A percentile compares a stretch with the other conserved stretches of the same genome.
Evolutionary conservation across 73 alveolate species (phyloP).

Genomic region (Loxodes magnus): DNA sequence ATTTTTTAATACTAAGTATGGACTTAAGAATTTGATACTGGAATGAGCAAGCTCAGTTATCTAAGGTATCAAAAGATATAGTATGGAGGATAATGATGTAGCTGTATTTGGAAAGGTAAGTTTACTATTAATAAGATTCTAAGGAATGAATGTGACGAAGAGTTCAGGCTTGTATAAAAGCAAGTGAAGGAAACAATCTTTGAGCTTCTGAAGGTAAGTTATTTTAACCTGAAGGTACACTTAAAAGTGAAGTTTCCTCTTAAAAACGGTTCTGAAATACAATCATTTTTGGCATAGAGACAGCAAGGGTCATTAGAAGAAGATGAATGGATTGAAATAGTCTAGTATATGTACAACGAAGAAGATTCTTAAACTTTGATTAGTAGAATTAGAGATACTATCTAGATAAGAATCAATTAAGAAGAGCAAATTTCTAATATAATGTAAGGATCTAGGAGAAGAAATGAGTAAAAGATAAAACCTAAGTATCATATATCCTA

Average conservation of each 20-base stretch:
- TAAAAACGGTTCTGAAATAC: conserved; percentile 28
- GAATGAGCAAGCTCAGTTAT: conserved; percentile 90
- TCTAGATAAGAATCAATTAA: too few relatives aligned
- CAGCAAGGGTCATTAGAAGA: conserved; percentile 29
- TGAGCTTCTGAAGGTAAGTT: conserved; percentile 44
- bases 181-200: conserved; percentile 44
- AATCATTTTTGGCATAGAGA: conserved; percentile 45
- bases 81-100: conserved; percentile 81
- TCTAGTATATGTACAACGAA: conserved; percentile 66
- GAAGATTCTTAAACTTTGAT: too few relatives aligned
- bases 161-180: conserved; percentile 57
- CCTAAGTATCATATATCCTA: too few relatives aligned
- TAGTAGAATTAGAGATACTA: too few relatives aligned
- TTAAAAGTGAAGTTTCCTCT: conserved; percentile 42
- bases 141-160: conserved; percentile 97
- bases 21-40: conserved; percentile 72
- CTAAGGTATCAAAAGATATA: conserved; percentile 60
- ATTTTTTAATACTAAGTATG: conserved; percentile 70
- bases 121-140: too few relatives aligned
- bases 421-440: too few relatives aligned
- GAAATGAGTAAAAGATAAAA: too few relatives aligned
- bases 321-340: conserved; percentile 72
- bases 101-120: conserved; percentile 90
- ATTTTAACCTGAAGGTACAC: too few relatives aligned
- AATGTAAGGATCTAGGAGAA: too few relatives aligned